Percentiles rank a stretch among this genome's conserved stretches.
Conservation (phyloP, 2,329 filamentous ascomycete species). For the Fusarium devonianum region DNA sequence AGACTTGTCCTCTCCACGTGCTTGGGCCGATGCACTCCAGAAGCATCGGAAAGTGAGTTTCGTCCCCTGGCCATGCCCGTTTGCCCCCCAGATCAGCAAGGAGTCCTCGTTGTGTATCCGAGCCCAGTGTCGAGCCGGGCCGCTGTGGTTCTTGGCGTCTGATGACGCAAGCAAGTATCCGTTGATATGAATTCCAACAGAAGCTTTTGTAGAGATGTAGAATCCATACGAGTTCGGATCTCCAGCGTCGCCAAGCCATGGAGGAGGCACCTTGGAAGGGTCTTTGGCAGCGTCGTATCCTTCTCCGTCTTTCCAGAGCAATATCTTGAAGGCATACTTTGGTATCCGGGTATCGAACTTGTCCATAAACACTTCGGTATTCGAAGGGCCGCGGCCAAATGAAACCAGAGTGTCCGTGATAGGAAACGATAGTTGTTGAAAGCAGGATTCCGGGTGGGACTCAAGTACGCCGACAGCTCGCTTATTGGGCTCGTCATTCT, state of each 20-base stretch:
- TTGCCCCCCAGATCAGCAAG: slow-evolving; percentile 72
- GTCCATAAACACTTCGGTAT: slow-evolving; percentile 72
- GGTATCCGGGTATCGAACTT: slow-evolving; percentile 75
- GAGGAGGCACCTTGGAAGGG: slow-evolving; percentile 61
- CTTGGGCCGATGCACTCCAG: slow-evolving; percentile 62
- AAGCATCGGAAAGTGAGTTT: slow-evolving; percentile 61
- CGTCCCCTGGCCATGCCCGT: slow-evolving; percentile 50
- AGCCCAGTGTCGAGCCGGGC: slow-evolving; percentile 68
- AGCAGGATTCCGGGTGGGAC: slow-evolving; percentile 70
- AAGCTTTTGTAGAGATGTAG: slow-evolving; percentile 81
- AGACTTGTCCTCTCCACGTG: slow-evolving; percentile 43
- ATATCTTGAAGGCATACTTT: slow-evolving; percentile 80
- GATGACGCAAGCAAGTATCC: slow-evolving; percentile 67
- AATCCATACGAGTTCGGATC: slow-evolving; percentile 68
- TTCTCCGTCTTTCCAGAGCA: slow-evolving; percentile 74
- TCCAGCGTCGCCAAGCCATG: slow-evolving; percentile 46
- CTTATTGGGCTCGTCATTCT: slow-evolving; percentile 45
- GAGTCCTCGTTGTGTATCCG: slow-evolving; percentile 79
- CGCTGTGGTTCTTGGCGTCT: slow-evolving; percentile 60
- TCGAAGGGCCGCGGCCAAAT: slow-evolving; percentile 77
- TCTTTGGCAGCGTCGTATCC: slow-evolving; percentile 68
- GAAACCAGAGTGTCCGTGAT: slow-evolving; percentile 73
- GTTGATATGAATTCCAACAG: slow-evolving; percentile 79
- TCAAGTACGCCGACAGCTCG: slow-evolving; percentile 69
- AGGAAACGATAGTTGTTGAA: slow-evolving; percentile 67